A percentile compares a stretch with the other conserved stretches of the same genome.
phyloP scores from a whole-genome alignment of 352 stramenopile genomes.

The Globisporangium yorkense region DNA sequence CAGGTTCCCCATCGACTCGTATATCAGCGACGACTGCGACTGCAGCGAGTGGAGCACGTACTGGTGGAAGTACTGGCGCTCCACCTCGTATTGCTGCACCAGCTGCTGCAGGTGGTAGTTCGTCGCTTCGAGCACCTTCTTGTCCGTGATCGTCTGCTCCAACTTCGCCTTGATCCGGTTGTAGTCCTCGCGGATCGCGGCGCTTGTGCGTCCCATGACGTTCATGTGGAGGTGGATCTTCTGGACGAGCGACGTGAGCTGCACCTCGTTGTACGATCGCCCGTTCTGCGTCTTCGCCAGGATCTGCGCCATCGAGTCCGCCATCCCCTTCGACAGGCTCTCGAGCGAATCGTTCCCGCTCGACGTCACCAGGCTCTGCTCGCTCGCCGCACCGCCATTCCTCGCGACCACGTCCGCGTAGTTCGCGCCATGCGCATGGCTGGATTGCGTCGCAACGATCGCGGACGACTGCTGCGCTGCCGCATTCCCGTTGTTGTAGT shows the following conservation, averaged over 20 bases:
- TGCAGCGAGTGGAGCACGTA: conserved; percentile 23
- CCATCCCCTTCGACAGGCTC: conserved; percentile 24
- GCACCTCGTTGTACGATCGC: conserved; percentile 24
- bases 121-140: conserved; percentile 21
- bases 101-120: conserved; percentile 22
- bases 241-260: conserved; percentile 29
- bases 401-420: conserved; percentile 22
- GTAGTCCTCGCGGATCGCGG: conserved; percentile 28
- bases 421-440: conserved; percentile 11
- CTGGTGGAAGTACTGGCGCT: conserved; percentile 29
- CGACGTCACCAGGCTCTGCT: conserved; percentile 10
- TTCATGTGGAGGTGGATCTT: conserved; percentile 39
- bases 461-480: conserved; percentile 4
- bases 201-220: conserved; percentile 34
- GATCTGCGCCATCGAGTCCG: conserved; percentile 32
- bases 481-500: not conserved
- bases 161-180: conserved; percentile 26
- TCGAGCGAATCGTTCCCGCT: conserved; percentile 19
- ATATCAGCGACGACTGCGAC: conserved; percentile 18
- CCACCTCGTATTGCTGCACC: conserved; percentile 26
- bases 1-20: conserved; percentile 18
- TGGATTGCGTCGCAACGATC: conserved; percentile 8
- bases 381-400: conserved; percentile 1
- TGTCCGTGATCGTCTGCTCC: conserved; percentile 28
- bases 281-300: conserved; percentile 24